These are phyloP conservation scores for Dalbergia cultrata DNA, from an alignment of 306 rosid genomes.

Conservation along the genomic window DNA sequence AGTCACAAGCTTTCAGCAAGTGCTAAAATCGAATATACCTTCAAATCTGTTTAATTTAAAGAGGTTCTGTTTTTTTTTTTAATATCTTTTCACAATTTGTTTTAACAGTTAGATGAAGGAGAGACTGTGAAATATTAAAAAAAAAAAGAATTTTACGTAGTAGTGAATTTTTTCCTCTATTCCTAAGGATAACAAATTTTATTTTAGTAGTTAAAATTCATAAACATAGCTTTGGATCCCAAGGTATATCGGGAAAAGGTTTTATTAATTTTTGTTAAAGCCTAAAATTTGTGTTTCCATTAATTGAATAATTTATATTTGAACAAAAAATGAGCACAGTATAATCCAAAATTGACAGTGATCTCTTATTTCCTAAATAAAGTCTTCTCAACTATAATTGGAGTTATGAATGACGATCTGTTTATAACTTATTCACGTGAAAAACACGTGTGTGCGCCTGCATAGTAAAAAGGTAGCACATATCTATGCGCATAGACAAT, in stretches of 20 bases:
- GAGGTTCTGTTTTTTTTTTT: too few relatives aligned
- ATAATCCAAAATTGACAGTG: background rate
- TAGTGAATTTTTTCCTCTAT: background rate
- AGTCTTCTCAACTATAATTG: background rate
- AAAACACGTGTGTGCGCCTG: constrained; percentile 18
- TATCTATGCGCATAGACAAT: constrained; percentile 37
- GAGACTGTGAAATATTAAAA: too few relatives aligned
- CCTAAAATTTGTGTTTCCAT: background rate
- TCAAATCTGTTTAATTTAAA: background rate
- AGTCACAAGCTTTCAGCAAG: background rate
- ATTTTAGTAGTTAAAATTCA: background rate
- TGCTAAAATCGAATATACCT: background rate
- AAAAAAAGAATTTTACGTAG: too few relatives aligned
- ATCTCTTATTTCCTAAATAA: background rate
- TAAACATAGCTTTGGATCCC: too few relatives aligned
- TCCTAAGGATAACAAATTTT: background rate
- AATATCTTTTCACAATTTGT: too few relatives aligned
- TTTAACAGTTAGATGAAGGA: too few relatives aligned
- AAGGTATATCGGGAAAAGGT: too few relatives aligned
- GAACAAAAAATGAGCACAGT: background rate
- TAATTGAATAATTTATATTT: background rate
- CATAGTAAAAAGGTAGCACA: background rate
- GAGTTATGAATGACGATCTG: background rate
- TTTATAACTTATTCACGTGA: background rate
- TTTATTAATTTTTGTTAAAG: too few relatives aligned